phyloP scores from a whole-genome alignment of 148 eudicot species.

The Spergularia bocconei region DNA sequence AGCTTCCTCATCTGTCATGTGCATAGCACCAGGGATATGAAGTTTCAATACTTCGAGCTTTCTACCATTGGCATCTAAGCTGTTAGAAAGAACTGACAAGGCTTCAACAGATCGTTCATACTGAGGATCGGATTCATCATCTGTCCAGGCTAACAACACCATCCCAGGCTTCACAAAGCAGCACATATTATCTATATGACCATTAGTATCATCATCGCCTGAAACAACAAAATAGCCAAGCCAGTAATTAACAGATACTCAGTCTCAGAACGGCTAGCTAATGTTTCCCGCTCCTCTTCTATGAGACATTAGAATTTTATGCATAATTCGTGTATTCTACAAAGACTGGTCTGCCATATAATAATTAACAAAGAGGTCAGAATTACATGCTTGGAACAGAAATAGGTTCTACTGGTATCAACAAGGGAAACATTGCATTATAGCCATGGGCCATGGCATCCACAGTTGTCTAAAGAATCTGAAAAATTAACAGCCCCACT shows the following conservation, averaged over 20 bases:
- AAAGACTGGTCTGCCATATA: background rate
- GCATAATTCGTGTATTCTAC: background rate
- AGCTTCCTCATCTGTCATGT: constrained; percentile 86
- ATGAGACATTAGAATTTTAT: background rate
- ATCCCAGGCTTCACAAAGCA: constrained; percentile 92
- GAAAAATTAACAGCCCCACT: no score
- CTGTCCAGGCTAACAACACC: constrained; percentile 83
- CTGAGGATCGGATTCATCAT: constrained; percentile 81
- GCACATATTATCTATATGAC: constrained; percentile 90
- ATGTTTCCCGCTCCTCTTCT: background rate
- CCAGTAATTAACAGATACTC: background rate
- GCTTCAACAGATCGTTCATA: constrained; percentile 78
- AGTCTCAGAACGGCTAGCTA: no score
- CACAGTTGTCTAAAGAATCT: no score
- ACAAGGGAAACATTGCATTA: background rate
- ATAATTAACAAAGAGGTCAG: background rate
- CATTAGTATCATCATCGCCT: constrained; percentile 98
- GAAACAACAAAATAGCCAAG: background rate
- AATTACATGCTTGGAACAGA: no score
- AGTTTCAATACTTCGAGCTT: constrained; percentile 79
- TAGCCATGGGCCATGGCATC: background rate
- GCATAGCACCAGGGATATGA: constrained; percentile 82
- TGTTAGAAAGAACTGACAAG: constrained; percentile 55
- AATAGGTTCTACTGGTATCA: no score
- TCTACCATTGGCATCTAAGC: constrained; percentile 80